Evolutionary conservation across 108 stramenopile genomes (phyloP), one percentile per base, ranked within the genome.

Genomic region (Conticribra weissflogii): DNA sequence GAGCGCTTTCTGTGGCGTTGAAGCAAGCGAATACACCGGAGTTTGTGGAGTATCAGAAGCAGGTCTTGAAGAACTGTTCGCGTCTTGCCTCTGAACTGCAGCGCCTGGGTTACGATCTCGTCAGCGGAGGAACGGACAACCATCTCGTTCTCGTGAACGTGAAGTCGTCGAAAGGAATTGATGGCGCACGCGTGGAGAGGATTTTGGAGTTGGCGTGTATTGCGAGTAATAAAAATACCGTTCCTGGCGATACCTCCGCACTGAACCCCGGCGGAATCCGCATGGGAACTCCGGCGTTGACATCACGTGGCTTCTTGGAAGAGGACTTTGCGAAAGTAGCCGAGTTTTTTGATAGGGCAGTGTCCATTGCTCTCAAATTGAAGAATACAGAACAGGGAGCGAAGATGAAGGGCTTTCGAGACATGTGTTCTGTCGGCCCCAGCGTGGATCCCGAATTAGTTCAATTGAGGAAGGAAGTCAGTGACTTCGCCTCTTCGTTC

Each of bases 91-190:
- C 88, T 14, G 84, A 88, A 61, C 89, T 99, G 30, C 81, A 56
- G 25, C 72, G 82, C 41, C 53, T 81, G 78, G 99, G 97, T 19
- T 98, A 97, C 83, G 72, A 76, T n/a, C 83, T 99, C 47, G 99
- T 99, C 17, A 91, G 92, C 68, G 98, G 98, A 28, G 99, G 99
- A 48, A 99, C 99, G 31, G 97, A 98, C 86, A 99, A 99, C 80
- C 99, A 99, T 83, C 91, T 99, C 28, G 89, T 98, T 15, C 85
- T 99, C 53, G 97, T 99, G 5, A 96, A 99, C 83, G 85, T 99
- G 62, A 99, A 98, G 81, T 78, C 94, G 21, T 89, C 91, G 55
- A 82, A 83, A 22, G 72, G 76, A 32, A 89, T 98, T 63, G 98
- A 98, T 81, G 98, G 98, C 17, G 98, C 99, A 25, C 92, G 99